Evolutionary conservation across 306 rosid species (phyloP), one percentile per base, ranked within the genome.

Genomic region (Gleditsia sinensis): DNA sequence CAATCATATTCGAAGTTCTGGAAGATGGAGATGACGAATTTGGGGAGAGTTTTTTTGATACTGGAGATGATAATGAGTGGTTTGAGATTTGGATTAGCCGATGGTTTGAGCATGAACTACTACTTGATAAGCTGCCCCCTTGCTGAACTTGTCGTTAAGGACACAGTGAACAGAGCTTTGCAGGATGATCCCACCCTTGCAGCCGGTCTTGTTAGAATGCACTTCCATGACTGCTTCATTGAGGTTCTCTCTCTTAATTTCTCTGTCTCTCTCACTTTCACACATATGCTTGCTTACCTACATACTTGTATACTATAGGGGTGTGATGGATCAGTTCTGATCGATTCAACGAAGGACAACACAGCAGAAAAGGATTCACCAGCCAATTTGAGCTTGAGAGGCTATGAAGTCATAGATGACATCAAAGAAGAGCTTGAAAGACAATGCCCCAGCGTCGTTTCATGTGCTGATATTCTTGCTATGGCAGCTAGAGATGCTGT

Each of bases 291-390:
- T n/a, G n/a, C n/a, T n/a, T n/a, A n/a, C n/a, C n/a, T n/a, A n/a
- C n/a, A n/a, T n/a, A n/a, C n/a, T n/a, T n/a, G n/a, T n/a, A n/a
- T n/a, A n/a, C n/a, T n/a, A 55, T 50, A 92, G 92, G 98, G 96
- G 17, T 93, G 98, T 53, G 98, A 90, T 78, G 98, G 80, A 0
- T 93, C 98, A 9, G 51, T 93, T 72, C 78, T 93, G 25, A 73
- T 93, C 5, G 95, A 93, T 65, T 90, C 98, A 32, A 86, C 95
- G 2, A 67, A 77, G 14, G 88, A 70, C 8, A 90, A 90, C 87
- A 86, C 42, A 6, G 93, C 96, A 28, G 98, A 93, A 51, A 93
- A 93, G 75, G 98, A 93, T 77, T 93, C 98, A 14, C 96, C 93
- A 2, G 95, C 89, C 17, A 93, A 93, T 75, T 63, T 90, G 77